phyloP scores from a whole-genome alignment of 1,139 yeast genomes.

The Ogataea hybrid region DNA sequence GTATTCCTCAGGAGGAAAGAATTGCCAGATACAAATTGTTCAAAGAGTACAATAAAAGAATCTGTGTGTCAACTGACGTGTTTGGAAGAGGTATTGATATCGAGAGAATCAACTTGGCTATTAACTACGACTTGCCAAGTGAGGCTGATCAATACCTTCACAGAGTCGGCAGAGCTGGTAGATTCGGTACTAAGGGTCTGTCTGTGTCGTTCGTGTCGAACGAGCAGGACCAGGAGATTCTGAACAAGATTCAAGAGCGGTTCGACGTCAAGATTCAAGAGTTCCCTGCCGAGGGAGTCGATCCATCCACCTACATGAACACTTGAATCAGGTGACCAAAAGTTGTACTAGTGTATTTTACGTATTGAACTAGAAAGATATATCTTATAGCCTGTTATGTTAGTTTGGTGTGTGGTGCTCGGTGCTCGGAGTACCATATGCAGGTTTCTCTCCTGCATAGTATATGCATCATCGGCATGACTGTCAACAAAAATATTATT shows the following conservation, averaged over 20 bases:
- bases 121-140: conserved; percentile 87
- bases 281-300: conserved; percentile 98
- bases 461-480: too few relatives aligned
- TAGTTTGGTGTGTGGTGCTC: too few relatives aligned
- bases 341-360: conserved; percentile 9
- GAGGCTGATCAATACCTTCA: conserved; percentile 98
- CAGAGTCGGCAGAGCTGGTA: conserved; percentile 99
- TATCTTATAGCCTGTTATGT: too few relatives aligned
- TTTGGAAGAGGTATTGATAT: conserved; percentile 99
- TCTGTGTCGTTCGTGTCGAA: conserved; percentile 88
- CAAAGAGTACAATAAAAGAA: conserved; percentile 98
- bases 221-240: conserved; percentile 85
- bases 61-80: conserved; percentile 97
- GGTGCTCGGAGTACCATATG: too few relatives aligned
- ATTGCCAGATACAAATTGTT: conserved; percentile 94
- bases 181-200: conserved; percentile 99
- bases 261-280: conserved; percentile 94
- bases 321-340: conserved; percentile 43
- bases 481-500: too few relatives aligned
- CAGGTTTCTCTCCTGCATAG: too few relatives aligned
- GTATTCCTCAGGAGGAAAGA: conserved; percentile 97
- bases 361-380: conserved; percentile 2
- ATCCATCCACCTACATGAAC: conserved; percentile 97
- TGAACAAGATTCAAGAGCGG: conserved; percentile 93
- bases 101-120: conserved; percentile 96